Conservation (phyloP, 1,284 basidiomycete genomes). For the Somion occarium region DNA sequence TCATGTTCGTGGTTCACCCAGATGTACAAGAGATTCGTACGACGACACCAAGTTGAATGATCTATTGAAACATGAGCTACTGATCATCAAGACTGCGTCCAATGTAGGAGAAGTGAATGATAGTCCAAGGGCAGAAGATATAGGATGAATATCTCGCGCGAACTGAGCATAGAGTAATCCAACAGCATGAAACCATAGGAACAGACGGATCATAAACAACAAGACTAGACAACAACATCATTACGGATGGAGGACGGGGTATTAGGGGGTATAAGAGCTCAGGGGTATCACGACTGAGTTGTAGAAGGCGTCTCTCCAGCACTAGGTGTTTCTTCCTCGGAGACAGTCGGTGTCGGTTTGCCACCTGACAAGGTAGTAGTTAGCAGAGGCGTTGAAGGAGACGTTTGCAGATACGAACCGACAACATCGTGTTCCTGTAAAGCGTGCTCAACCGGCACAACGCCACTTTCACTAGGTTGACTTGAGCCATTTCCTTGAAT, state of each 20-base stretch:
- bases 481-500: neutral
- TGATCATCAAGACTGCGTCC: no score
- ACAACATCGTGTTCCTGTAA: neutral
- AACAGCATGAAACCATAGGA: neutral
- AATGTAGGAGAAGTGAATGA: no score
- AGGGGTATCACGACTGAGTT: neutral
- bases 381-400: neutral
- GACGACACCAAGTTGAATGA: no score
- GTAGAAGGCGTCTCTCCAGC: neutral
- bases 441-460: neutral
- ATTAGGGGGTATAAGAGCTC: neutral
- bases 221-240: neutral
- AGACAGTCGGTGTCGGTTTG: neutral
- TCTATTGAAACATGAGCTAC: no score
- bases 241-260: neutral
- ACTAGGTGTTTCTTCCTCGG: neutral
- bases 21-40: no score
- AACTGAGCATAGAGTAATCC: neutral
- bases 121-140: no score
- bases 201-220: neutral
- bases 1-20: no score
- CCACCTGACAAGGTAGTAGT: neutral
- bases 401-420: neutral
- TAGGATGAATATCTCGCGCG: no score
- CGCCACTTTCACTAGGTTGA: neutral